phyloP scores from a whole-genome alignment of 768 basidiomycete species.

The Boletus coccyginus region DNA sequence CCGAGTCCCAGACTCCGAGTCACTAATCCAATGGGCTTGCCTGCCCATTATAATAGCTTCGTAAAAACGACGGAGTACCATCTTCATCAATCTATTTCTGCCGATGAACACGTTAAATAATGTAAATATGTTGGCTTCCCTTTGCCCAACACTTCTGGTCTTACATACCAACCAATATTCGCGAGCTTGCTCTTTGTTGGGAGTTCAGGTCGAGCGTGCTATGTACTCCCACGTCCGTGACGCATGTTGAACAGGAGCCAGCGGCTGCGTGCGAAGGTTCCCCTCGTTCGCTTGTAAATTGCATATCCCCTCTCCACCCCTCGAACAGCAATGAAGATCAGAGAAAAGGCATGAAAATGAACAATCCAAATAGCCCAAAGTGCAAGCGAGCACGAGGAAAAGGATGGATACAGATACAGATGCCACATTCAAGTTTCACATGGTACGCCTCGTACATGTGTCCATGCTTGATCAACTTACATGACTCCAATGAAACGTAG shows the following conservation, averaged over 20 bases:
- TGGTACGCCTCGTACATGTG: constrained; percentile 1
- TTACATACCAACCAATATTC: not conserved
- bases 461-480: not conserved
- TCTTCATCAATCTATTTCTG: too few species aligned
- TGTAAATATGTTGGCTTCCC: too few species aligned
- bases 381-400: not conserved
- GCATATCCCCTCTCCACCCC: constrained; percentile 8
- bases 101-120: too few species aligned
- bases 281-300: constrained; percentile 13
- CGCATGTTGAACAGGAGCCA: constrained; percentile 22
- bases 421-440: not conserved
- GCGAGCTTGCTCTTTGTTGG: too few species aligned
- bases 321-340: constrained; percentile 15
- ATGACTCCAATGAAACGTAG: constrained; percentile 29
- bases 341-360: not conserved
- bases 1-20: too few species aligned
- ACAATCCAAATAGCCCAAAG: not conserved
- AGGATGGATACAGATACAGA: not conserved
- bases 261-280: constrained; percentile 15
- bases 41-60: too few species aligned
- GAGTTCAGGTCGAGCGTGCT: not conserved
- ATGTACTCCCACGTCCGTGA: constrained; percentile 6
- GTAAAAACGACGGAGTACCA: too few species aligned
- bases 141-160: too few species aligned
- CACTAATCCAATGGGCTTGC: too few species aligned